Base-by-base conservation (phyloP, 2,329 filamentous ascomycete species). In the Tolypocladium endophyticum region DNA sequence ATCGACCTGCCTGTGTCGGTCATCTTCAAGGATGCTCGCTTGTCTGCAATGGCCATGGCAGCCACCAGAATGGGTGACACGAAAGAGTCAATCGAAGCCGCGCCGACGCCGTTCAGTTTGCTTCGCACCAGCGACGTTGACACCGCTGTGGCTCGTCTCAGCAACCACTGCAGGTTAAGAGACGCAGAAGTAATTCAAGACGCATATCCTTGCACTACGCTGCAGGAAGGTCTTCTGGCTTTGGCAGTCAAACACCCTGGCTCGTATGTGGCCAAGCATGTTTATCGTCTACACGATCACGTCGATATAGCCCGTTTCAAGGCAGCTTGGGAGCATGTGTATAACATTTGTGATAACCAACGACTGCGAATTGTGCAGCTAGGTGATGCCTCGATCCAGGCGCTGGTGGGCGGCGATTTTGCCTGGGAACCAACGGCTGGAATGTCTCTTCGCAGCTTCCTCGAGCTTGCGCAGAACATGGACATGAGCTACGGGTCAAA, bases 211-310 rank as follows among this genome's bases (percentile, higher is more conserved):
- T 74, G 71, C 64, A 71, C 73, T 11, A 64, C 70, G 7, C 64
- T 76, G 2, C 75, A 77, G 58, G 72, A 74, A 60, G 73, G 71
- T 3, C 68, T 77, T 1, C 67, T 77, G 43, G 70, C 72, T 0
- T 63, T 75, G 2, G 68, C 73, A 2, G 65, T 64, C 36, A 66
- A 71, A 18, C 54, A 64, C 1, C 60, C 58, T 1, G 73, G 71
- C 2, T 70, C 70, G 0, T 77, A 77, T 45, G 67, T 76, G 12
- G 69, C 71, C 1, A 67, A 69, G 45, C 64, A 68, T 55, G 65
- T 65, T 23, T 62, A 68, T 45, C 59, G 59, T n/a, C 63, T 71
- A 3, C 52, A 63, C 0, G 28, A 23, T 1, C 35, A 65, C n/a
- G 43, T 68, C 11, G 64, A 72, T 9, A 28, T 69, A 50, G 35